A percentile compares a stretch with the other conserved stretches of the same genome.
phyloP scores from a whole-genome alignment of 768 basidiomycete species.

The Lentinula detonsa region DNA sequence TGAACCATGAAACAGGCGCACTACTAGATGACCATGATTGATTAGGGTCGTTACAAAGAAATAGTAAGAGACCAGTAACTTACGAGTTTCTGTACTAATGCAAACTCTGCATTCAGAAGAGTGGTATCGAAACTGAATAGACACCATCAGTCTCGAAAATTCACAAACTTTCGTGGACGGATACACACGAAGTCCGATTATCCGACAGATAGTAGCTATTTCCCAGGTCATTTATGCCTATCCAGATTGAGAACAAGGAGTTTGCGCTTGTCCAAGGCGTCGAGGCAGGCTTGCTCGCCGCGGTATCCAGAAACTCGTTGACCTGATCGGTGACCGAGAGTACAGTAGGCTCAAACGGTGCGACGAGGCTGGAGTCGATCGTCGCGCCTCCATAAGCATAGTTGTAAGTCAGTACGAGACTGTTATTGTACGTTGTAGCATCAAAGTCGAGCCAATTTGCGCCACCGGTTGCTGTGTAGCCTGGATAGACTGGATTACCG shows the following conservation, averaged over 20 bases:
- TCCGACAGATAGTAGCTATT: slow-evolving; percentile 44
- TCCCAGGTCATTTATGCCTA: slow-evolving; percentile 68
- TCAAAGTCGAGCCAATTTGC: slow-evolving; percentile 56
- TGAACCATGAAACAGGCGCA: slow-evolving; percentile 10
- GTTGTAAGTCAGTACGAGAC: slow-evolving; percentile 53
- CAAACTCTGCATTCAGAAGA: slow-evolving; percentile 45
- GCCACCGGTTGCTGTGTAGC: slow-evolving; percentile 47
- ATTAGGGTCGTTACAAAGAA: slow-evolving; percentile 6
- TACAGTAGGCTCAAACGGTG: slow-evolving; percentile 45
- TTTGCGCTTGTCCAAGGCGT: slow-evolving; percentile 54
- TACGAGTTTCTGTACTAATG: slow-evolving; percentile 42
- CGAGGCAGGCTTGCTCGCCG: slow-evolving; percentile 39
- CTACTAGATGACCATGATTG: slow-evolving; percentile 20
- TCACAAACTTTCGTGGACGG: too few relatives aligned
- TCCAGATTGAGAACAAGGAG: slow-evolving; percentile 61
- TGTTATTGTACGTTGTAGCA: slow-evolving; percentile 47
- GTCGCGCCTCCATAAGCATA: slow-evolving; percentile 65
- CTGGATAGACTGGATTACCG: slow-evolving; percentile 50
- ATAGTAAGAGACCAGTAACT: slow-evolving; percentile 11
- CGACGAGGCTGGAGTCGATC: slow-evolving; percentile 51
- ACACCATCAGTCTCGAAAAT: neutral
- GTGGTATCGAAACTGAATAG: slow-evolving; percentile 38
- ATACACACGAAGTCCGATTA: slow-evolving; percentile 40
- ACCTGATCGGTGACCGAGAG: slow-evolving; percentile 57
- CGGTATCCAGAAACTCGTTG: slow-evolving; percentile 44